Conservation (phyloP, 352 stramenopile species). For the Phytophthora podocarpi region DNA sequence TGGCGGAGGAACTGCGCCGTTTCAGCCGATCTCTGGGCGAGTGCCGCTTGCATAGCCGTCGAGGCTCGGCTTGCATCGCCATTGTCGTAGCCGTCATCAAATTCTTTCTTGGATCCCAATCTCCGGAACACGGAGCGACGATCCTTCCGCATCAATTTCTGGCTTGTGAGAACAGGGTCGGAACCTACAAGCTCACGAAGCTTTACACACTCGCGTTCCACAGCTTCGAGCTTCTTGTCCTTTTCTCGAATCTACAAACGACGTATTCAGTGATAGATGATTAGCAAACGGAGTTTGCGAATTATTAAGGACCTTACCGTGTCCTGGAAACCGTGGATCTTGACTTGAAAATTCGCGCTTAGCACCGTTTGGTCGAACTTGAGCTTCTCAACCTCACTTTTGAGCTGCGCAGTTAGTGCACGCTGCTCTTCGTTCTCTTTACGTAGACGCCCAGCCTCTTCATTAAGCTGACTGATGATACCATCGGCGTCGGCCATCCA, state of each 20-base stretch:
- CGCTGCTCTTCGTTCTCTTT: slow-evolving; percentile 82
- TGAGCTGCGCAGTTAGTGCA: slow-evolving; percentile 46
- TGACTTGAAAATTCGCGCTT: slow-evolving; percentile 81
- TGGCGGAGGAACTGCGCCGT: slow-evolving; percentile 79
- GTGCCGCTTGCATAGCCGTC: slow-evolving; percentile 55
- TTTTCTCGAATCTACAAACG: slow-evolving; percentile 71
- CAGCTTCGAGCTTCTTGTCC: slow-evolving; percentile 78
- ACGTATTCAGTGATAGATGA: not conserved
- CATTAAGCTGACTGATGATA: slow-evolving; percentile 82
- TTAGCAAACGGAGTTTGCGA: slow-evolving; percentile 5
- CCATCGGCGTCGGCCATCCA: slow-evolving; percentile 88
- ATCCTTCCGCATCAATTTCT: slow-evolving; percentile 49
- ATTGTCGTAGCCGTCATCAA: slow-evolving; percentile 47
- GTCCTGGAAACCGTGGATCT: slow-evolving; percentile 81
- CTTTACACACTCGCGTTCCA: slow-evolving; percentile 75
- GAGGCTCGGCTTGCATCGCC: slow-evolving; percentile 49
- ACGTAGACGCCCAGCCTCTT: slow-evolving; percentile 69
- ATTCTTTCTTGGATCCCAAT: slow-evolving; percentile 80
- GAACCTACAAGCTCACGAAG: slow-evolving; percentile 62
- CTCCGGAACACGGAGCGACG: slow-evolving; percentile 68
- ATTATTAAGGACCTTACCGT: slow-evolving; percentile 27
- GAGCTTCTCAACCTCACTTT: slow-evolving; percentile 76
- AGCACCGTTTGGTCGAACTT: slow-evolving; percentile 79
- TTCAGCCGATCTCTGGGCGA: slow-evolving; percentile 76
- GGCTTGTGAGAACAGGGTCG: slow-evolving; percentile 33